Percentiles rank a stretch among this genome's conserved stretches.
Conservation (phyloP, 1,284 basidiomycete species). For the Naganishia cerealis region DNA sequence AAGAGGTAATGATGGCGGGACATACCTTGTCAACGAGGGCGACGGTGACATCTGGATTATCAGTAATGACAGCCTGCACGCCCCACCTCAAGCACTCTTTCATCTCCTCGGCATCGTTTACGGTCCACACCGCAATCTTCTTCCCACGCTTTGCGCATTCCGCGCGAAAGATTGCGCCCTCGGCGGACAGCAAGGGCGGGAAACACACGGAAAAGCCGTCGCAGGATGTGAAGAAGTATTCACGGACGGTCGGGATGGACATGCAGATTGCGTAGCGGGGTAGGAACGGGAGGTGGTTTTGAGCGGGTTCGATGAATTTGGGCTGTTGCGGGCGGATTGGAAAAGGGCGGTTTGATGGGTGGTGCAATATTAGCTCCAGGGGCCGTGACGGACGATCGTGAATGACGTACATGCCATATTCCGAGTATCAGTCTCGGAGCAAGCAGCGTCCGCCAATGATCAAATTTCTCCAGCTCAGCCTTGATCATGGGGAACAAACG, state of each 20-base stretch:
- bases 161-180: conserved; percentile 68
- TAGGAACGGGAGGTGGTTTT: conserved; percentile 74
- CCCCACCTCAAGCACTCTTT: conserved; percentile 92
- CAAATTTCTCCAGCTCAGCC: conserved; percentile 66
- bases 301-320: conserved; percentile 76
- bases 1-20: conserved; percentile 6
- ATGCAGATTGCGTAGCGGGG: conserved; percentile 81
- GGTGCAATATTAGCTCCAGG: neutral
- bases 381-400: neutral
- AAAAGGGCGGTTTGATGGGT: neutral
- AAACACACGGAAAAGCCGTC: conserved; percentile 88
- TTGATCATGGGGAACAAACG: conserved; percentile 84
- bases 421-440: conserved; percentile 87
- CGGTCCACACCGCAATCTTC: conserved; percentile 92
- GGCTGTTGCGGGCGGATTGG: conserved; percentile 69
- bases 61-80: conserved; percentile 84
- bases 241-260: conserved; percentile 63
- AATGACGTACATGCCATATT: conserved; percentile 55
- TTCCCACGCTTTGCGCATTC: conserved; percentile 80
- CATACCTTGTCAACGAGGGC: conserved; percentile 45
- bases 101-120: conserved; percentile 88
- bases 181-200: conserved; percentile 67
- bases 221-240: conserved; percentile 88
- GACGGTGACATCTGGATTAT: conserved; percentile 57
- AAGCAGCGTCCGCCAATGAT: conserved; percentile 73